Conservation (phyloP, 1,284 basidiomycete species). For the Cutaneotrichosporon sp. region DNA sequence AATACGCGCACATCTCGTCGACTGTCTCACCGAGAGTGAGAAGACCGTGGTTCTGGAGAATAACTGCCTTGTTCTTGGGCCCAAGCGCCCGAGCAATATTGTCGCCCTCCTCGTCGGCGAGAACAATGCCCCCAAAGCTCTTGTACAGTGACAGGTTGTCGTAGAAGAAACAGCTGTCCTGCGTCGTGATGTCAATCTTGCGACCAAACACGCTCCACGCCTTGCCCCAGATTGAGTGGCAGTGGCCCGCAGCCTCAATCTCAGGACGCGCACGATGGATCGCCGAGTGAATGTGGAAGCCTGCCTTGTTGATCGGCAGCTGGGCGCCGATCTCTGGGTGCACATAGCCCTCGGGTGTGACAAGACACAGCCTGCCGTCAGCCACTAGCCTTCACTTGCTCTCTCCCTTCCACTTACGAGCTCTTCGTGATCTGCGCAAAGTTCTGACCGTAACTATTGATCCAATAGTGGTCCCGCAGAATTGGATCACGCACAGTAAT, state of each 20-base stretch:
- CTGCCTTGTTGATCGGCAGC: conserved; percentile 48
- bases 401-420: neutral
- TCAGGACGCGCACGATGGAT: conserved; percentile 58
- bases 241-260: conserved; percentile 60
- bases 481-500: conserved; percentile 57
- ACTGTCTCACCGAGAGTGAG: conserved; percentile 23
- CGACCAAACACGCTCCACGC: conserved; percentile 59
- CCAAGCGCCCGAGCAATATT: conserved; percentile 47
- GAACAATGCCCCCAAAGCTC: conserved; percentile 47
- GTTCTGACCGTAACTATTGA: conserved; percentile 51
- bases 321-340: conserved; percentile 37
- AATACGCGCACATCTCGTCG: conserved; percentile 33
- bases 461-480: conserved; percentile 49
- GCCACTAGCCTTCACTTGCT: conserved; percentile 15
- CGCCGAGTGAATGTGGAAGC: conserved; percentile 56
- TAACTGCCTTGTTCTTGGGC: conserved; percentile 35
- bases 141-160: conserved; percentile 31
- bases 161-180: conserved; percentile 34
- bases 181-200: conserved; percentile 50
- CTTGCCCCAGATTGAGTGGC: conserved; percentile 59
- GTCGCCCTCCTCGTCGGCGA: conserved; percentile 45
- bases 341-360: conserved; percentile 40
- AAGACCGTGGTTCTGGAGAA: conserved; percentile 44
- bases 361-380: conserved; percentile 33
- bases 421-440: conserved; percentile 51